Evolutionary conservation across 805 yeast genomes (phyloP).

Genomic region (Pichia sporocuriosa): DNA sequence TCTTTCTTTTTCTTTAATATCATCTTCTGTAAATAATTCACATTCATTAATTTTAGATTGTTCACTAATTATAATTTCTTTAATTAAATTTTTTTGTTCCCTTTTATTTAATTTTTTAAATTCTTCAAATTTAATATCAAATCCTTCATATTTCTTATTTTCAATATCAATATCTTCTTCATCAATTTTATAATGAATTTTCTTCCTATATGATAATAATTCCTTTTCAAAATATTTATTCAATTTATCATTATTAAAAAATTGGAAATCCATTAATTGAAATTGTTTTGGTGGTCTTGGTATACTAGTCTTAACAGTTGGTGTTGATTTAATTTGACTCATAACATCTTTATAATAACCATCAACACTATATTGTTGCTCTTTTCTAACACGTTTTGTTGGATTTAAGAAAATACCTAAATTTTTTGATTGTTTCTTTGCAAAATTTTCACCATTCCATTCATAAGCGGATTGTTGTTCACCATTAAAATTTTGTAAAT

Average conservation of each 20-base stretch:
- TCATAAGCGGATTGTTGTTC: constrained; percentile 77
- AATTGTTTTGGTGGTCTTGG: constrained; percentile 60
- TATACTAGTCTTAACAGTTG: constrained; percentile 34
- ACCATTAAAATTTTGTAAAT: constrained; percentile 82
- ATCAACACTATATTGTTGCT: constrained; percentile 71
- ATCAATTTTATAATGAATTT: constrained; percentile 49
- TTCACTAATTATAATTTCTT: constrained; percentile 39
- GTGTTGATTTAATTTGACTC: constrained; percentile 27
- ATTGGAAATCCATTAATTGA: constrained; percentile 67
- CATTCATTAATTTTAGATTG: constrained; percentile 49
- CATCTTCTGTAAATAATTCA: constrained; percentile 57
- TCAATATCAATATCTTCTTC: constrained; percentile 52
- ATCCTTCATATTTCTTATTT: constrained; percentile 15
- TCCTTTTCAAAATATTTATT: constrained; percentile 53
- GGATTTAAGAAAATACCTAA: constrained; percentile 65
- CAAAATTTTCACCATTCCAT: constrained; percentile 91
- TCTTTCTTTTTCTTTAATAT: constrained; percentile 44
- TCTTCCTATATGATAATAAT: constrained; percentile 55
- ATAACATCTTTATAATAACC: constrained; percentile 69
- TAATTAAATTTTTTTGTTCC: constrained; percentile 20
- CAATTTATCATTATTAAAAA: constrained; percentile 53
- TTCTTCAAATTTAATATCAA: constrained; percentile 27
- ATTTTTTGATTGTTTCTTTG: constrained; percentile 47
- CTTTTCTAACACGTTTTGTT: constrained; percentile 67
- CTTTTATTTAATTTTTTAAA: constrained; percentile 23